A percentile compares a stretch with the other conserved stretches of the same genome.
Evolutionary conservation across 2,329 filamentous ascomycete genomes (phyloP).

Genomic region (Ophioceras dolichostomum): DNA sequence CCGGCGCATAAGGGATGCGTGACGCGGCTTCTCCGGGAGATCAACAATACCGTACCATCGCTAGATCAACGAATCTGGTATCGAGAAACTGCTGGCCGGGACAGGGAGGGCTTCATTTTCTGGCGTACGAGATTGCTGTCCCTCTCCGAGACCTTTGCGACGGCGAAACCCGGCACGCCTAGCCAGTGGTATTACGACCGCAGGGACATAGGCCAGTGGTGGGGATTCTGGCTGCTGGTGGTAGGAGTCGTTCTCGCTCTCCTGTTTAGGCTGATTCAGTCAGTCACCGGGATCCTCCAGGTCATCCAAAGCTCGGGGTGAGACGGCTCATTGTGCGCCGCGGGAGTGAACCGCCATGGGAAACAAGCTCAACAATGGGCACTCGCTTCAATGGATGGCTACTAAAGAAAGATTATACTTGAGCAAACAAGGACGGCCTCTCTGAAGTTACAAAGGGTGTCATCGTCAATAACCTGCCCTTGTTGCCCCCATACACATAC

Average conservation of each 20-base stretch:
- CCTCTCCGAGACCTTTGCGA: not conserved
- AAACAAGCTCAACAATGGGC: too few species aligned
- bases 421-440: too few species aligned
- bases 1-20: not conserved
- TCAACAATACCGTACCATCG: not conserved
- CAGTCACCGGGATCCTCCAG: constrained; percentile 1
- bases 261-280: constrained; percentile 1
- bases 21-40: not conserved
- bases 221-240: constrained; percentile 2
- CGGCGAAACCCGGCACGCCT: not conserved
- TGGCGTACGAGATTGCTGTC: not conserved
- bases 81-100: not conserved
- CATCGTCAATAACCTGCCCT: too few species aligned
- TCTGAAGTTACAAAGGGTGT: too few species aligned
- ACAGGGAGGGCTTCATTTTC: not conserved
- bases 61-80: not conserved
- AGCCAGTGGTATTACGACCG: constrained; percentile 1
- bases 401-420: too few species aligned
- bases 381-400: too few species aligned
- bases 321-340: too few species aligned
- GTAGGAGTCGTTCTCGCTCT: not conserved
- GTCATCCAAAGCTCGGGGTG: too few species aligned
- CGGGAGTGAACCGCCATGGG: too few species aligned
- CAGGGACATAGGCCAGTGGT: constrained; percentile 1
- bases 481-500: too few species aligned